Conservation (phyloP, 176 grass and related monocot species). For the Microstegium vimineum region DNA sequence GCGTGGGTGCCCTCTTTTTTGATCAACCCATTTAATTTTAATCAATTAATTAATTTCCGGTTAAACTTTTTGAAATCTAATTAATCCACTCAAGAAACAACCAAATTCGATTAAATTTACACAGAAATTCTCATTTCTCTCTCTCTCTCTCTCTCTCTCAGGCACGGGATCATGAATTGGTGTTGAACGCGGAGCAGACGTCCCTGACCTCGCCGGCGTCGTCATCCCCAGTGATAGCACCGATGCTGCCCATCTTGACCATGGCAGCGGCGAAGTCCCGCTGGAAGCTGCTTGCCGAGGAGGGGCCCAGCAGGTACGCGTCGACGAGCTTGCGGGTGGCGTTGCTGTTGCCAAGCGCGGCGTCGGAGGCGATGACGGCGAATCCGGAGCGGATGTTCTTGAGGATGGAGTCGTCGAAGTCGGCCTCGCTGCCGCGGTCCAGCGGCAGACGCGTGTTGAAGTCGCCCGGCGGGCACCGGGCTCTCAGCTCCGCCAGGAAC, state of each 20-base stretch:
- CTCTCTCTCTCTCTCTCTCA: too few relatives aligned
- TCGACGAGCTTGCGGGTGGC: conserved; percentile 49
- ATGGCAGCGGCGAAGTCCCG: conserved; percentile 58
- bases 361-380: conserved; percentile 71
- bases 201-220: conserved; percentile 58
- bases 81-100: background rate
- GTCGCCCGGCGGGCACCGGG: conserved; percentile 59
- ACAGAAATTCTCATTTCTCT: background rate
- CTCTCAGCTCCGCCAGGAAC: conserved; percentile 56
- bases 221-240: conserved; percentile 43
- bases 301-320: conserved; percentile 49
- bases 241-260: conserved; percentile 66
- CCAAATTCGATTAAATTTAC: background rate
- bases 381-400: conserved; percentile 66
- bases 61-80: background rate
- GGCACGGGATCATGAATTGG: background rate
- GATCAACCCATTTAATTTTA: background rate
- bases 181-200: conserved; percentile 62
- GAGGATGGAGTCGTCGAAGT: conserved; percentile 66
- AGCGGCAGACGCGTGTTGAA: conserved; percentile 63
- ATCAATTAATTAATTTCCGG: background rate
- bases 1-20: background rate
- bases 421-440: conserved; percentile 65
- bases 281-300: conserved; percentile 24
- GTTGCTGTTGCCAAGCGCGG: conserved; percentile 33